phyloP scores from a whole-genome alignment of 331 rosid species.

The Quercus lobata region DNA sequence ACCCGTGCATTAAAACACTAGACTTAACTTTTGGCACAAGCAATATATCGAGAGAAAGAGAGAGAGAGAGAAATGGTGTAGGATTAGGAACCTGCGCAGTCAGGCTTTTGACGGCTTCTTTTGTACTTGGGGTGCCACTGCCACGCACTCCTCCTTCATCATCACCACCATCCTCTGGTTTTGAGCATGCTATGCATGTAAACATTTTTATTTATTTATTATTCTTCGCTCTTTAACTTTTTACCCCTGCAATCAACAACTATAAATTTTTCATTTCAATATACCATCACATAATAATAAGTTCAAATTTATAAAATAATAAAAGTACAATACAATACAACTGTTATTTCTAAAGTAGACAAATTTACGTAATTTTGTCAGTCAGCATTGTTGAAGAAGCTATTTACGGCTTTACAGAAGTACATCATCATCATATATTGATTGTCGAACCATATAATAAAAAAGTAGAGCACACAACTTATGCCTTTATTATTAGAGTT shows the following conservation, averaged over 20 bases:
- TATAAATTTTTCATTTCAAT: neutral
- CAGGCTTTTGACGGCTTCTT: conserved; percentile 95
- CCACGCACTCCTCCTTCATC: conserved; percentile 64
- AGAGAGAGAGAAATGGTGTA: conserved; percentile 12
- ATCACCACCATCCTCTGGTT: conserved; percentile 47
- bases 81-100: conserved; percentile 76
- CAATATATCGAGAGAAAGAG: neutral
- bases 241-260: conserved; percentile 33
- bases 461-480: too few species aligned
- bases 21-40: too few species aligned
- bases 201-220: conserved; percentile 47
- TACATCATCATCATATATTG: too few species aligned
- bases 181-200: conserved; percentile 86
- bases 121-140: conserved; percentile 79
- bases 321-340: too few species aligned
- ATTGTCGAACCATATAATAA: too few species aligned
- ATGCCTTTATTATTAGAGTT: too few species aligned
- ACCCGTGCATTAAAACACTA: fast-evolving
- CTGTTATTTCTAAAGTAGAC: too few species aligned
- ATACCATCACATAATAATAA: too few species aligned
- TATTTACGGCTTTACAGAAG: too few species aligned
- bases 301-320: too few species aligned
- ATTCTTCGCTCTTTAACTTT: neutral
- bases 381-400: too few species aligned
- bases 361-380: too few species aligned